Evolutionary conservation across 2,329 filamentous ascomycete species (phyloP).

Genomic region (Pseudocercospora cruenta): DNA sequence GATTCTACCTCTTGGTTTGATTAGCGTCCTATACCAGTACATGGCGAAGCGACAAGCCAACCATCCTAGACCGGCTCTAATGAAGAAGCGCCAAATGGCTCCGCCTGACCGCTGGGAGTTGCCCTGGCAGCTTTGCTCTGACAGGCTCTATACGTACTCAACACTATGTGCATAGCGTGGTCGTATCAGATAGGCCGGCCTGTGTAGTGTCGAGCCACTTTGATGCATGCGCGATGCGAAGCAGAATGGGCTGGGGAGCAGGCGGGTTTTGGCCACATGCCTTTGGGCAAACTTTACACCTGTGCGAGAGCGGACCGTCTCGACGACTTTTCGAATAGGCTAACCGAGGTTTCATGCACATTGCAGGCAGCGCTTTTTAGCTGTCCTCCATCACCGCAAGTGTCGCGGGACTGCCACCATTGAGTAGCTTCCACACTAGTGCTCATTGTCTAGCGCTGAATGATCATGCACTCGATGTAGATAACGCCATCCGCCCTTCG

Average conservation of each 20-base stretch:
- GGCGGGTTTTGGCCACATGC: background rate
- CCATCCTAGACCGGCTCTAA: slow-evolving; percentile 18
- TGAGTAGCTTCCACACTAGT: background rate
- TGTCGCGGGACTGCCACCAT: background rate
- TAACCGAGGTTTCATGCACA: slow-evolving; percentile 19
- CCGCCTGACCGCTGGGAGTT: slow-evolving; percentile 25
- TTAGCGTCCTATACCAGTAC: slow-evolving; percentile 21
- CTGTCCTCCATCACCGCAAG: background rate
- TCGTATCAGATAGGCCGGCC: slow-evolving; percentile 22
- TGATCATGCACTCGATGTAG: slow-evolving; percentile 1
- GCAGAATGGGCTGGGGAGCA: slow-evolving; percentile 17
- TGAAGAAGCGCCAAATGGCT: slow-evolving; percentile 21
- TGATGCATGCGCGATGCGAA: slow-evolving; percentile 17
- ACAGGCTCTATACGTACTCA: slow-evolving; percentile 23
- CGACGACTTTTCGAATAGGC: slow-evolving; percentile 9
- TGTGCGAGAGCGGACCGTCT: slow-evolving; percentile 5
- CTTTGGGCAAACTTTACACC: background rate
- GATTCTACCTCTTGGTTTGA: background rate
- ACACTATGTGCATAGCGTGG: slow-evolving; percentile 23
- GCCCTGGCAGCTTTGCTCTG: slow-evolving; percentile 22
- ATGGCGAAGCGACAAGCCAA: slow-evolving; percentile 19
- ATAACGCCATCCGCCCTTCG: background rate
- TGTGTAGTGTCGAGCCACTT: slow-evolving; percentile 16
- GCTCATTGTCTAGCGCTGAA: slow-evolving; percentile 1
- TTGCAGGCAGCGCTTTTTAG: background rate